Evolutionary conservation across 2,329 filamentous ascomycete species (phyloP).

Genomic region (Nannizzia gypsea): DNA sequence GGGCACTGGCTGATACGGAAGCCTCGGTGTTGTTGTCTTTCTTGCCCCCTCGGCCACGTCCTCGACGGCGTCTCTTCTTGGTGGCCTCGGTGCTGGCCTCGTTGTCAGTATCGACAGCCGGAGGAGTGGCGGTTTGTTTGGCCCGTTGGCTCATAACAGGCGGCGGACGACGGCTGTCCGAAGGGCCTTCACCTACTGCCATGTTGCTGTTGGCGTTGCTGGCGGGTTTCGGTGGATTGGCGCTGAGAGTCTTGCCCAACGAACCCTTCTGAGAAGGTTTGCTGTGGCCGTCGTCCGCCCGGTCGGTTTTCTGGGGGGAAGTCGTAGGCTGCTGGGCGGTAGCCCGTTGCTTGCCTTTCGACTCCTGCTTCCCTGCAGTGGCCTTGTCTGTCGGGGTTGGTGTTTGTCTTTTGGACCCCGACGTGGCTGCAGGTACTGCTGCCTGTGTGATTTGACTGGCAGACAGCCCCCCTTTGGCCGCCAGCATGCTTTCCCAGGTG

Average conservation of each 20-base stretch:
- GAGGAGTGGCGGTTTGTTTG: neutral
- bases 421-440: neutral
- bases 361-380: conserved; percentile 1
- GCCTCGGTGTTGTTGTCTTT: neutral
- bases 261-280: conserved; percentile 2
- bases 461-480: neutral
- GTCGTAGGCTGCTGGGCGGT: neutral
- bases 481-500: neutral
- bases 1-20: neutral
- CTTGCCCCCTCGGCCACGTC: neutral
- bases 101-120: neutral
- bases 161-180: neutral
- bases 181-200: conserved; percentile 1
- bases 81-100: neutral
- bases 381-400: neutral
- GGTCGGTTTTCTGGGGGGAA: neutral
- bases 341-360: neutral
- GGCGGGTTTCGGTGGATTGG: neutral
- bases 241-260: conserved; percentile 1
- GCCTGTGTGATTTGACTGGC: neutral
- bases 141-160: conserved; percentile 3
- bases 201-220: neutral
- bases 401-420: neutral
- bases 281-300: neutral
- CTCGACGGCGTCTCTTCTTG: conserved; percentile 1